Conservation (phyloP, 345 rosid species). For the Sisymbrium irio region DNA sequence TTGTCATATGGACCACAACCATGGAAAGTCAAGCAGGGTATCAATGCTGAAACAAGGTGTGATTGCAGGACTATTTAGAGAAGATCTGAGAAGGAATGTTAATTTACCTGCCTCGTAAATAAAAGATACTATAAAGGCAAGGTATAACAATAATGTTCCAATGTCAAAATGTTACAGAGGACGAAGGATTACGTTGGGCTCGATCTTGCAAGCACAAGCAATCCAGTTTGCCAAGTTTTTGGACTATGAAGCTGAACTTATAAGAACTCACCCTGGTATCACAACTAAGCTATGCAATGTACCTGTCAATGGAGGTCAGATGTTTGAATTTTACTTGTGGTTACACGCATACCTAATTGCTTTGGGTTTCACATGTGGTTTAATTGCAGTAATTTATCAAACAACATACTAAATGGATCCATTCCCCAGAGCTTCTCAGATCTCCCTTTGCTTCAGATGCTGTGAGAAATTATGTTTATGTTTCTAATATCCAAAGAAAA, state of each 20-base stretch:
- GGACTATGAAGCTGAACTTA: background rate
- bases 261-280: background rate
- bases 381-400: constrained; percentile 63
- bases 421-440: constrained; percentile 69
- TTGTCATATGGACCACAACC: background rate
- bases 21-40: background rate
- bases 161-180: background rate
- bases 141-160: background rate
- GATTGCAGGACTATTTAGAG: background rate
- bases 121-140: background rate
- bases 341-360: constrained; percentile 1
- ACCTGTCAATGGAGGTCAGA: background rate
- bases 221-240: background rate
- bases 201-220: background rate
- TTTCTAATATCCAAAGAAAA: constrained; percentile 21
- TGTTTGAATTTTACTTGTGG: background rate
- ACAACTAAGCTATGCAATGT: background rate
- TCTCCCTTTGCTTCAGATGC: constrained; percentile 64
- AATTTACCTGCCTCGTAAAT: background rate
- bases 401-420: constrained; percentile 66
- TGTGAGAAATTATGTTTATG: constrained; percentile 52
- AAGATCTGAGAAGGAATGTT: background rate
- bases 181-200: background rate
- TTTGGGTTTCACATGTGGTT: constrained; percentile 21
- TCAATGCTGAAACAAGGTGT: background rate